Conservation (phyloP, 2,329 filamentous ascomycete species). For the Cryphonectria parasitica region DNA sequence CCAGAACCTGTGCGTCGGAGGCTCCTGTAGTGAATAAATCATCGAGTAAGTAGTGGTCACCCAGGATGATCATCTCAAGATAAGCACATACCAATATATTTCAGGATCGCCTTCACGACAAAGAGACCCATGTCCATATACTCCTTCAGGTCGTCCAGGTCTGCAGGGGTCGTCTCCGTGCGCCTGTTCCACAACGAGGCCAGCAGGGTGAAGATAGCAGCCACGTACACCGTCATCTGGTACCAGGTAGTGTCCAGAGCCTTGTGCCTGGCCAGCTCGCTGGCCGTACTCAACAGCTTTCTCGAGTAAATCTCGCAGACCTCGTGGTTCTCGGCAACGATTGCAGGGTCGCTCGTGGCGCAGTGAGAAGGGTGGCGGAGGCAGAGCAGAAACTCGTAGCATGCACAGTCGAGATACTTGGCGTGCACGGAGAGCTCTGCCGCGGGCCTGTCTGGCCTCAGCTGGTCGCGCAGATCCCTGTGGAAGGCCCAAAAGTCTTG, state of each 20-base stretch:
- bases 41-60: neutral
- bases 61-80: neutral
- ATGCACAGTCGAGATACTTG: conserved; percentile 57
- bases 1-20: conserved; percentile 47
- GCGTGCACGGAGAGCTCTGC: conserved; percentile 53
- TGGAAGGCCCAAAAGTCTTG: conserved; percentile 65
- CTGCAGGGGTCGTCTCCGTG: conserved; percentile 59
- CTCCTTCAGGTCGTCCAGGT: conserved; percentile 62
- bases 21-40: conserved; percentile 39
- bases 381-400: conserved; percentile 62
- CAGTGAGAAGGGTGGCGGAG: conserved; percentile 66
- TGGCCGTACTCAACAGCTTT: conserved; percentile 64
- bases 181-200: conserved; percentile 71
- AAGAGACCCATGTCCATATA: conserved; percentile 74
- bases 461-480: conserved; percentile 63
- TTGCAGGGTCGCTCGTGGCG: conserved; percentile 55
- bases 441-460: conserved; percentile 52
- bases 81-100: conserved; percentile 60
- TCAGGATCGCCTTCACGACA: conserved; percentile 68
- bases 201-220: conserved; percentile 73
- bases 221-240: conserved; percentile 71
- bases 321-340: conserved; percentile 65
- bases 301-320: conserved; percentile 69
- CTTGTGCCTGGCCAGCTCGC: conserved; percentile 64
- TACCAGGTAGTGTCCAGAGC: conserved; percentile 81